phyloP scores from a whole-genome alignment of 306 rosid genomes.

The Rubus idaeus region DNA sequence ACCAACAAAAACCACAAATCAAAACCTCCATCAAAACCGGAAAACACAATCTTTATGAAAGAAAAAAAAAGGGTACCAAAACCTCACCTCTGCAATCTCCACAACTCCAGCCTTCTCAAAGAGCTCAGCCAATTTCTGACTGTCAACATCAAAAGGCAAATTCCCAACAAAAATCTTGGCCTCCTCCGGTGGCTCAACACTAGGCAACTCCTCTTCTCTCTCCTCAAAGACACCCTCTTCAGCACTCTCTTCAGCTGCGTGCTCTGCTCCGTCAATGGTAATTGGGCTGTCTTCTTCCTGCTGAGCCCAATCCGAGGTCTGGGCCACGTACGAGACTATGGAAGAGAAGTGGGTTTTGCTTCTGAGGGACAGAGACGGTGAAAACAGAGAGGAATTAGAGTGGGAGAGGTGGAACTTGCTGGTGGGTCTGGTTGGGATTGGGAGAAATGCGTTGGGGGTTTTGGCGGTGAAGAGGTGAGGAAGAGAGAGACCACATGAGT shows the following conservation, averaged over 20 bases:
- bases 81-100: slow-evolving; percentile 78
- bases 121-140: slow-evolving; percentile 64
- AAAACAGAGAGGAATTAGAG: slow-evolving; percentile 22
- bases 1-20: slow-evolving; percentile 13
- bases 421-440: slow-evolving; percentile 45
- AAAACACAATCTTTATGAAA: slow-evolving; percentile 11
- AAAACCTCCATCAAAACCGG: background rate
- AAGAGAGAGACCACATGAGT: slow-evolving; percentile 51
- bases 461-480: slow-evolving; percentile 49
- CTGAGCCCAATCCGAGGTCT: slow-evolving; percentile 79
- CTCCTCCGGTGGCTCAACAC: slow-evolving; percentile 59
- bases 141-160: slow-evolving; percentile 80
- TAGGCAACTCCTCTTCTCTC: slow-evolving; percentile 28
- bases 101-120: slow-evolving; percentile 78
- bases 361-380: slow-evolving; percentile 34
- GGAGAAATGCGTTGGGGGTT: slow-evolving; percentile 39
- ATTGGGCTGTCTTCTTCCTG: slow-evolving; percentile 50
- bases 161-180: slow-evolving; percentile 84
- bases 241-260: slow-evolving; percentile 19
- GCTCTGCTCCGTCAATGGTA: slow-evolving; percentile 27
- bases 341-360: slow-evolving; percentile 44
- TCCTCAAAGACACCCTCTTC: slow-evolving; percentile 44
- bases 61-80: background rate
- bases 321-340: slow-evolving; percentile 57
- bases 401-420: slow-evolving; percentile 42